Evolutionary conservation across 345 rosid genomes (phyloP).

Genomic region (Lumnitzera racemosa): DNA sequence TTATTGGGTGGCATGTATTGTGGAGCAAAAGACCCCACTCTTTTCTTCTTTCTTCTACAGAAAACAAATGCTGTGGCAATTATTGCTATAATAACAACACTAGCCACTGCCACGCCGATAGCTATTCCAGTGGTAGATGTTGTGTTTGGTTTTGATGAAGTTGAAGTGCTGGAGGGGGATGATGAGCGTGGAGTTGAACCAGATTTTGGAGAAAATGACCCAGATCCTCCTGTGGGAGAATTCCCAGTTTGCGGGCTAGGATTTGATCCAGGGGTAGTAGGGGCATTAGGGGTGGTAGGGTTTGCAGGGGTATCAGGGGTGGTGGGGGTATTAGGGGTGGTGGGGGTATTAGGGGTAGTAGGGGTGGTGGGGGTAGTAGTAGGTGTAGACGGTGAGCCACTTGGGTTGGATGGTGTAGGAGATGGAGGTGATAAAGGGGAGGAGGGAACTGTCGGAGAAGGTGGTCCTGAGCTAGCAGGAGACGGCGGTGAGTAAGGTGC

Average conservation of each 20-base stretch:
- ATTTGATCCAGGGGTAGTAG: neutral
- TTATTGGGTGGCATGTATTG: constrained; percentile 39
- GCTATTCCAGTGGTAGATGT: constrained; percentile 3
- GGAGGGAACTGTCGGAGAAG: constrained; percentile 19
- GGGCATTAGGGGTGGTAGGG: too few relatives aligned
- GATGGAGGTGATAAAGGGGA: constrained; percentile 12
- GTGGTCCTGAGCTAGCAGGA: constrained; percentile 17
- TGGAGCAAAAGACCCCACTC: constrained; percentile 15
- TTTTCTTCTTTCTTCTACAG: constrained; percentile 40
- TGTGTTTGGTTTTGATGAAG: constrained; percentile 17
- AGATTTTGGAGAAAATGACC: constrained; percentile 9
- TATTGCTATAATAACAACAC: constrained; percentile 41
- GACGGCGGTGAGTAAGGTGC: constrained; percentile 10
- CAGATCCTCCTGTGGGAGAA: constrained; percentile 4
- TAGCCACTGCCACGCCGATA: constrained; percentile 36
- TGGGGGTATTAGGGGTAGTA: too few relatives aligned
- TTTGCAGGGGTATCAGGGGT: too few relatives aligned
- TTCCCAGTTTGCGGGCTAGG: constrained; percentile 5
- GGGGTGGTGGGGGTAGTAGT: too few relatives aligned
- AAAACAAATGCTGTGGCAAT: constrained; percentile 33
- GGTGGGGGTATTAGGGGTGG: too few relatives aligned
- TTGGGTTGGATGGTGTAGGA: constrained; percentile 1
- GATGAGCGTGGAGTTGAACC: constrained; percentile 13
- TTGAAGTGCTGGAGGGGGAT: constrained; percentile 17
- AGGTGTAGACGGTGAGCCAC: too few relatives aligned